phyloP scores from a whole-genome alignment of 805 yeast genomes.

The Cyberlindnera sargentensis region DNA sequence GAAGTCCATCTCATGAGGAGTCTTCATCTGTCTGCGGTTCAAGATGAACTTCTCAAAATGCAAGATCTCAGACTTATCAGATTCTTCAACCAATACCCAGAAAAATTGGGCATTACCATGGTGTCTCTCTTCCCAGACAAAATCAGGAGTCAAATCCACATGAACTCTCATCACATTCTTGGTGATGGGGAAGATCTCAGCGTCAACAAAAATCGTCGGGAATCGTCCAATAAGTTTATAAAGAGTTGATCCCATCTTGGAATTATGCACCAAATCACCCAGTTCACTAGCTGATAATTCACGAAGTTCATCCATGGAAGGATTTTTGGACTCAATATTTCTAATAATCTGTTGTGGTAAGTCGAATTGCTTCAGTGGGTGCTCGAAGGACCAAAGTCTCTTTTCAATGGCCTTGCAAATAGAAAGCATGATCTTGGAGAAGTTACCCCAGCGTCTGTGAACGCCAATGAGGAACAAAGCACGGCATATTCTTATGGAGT shows the following conservation, averaged over 20 bases:
- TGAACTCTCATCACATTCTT: conserved; percentile 79
- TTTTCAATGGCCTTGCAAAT: conserved; percentile 83
- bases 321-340: conserved; percentile 54
- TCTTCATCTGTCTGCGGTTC: conserved; percentile 45
- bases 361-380: conserved; percentile 85
- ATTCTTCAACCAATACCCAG: conserved; percentile 90
- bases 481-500: conserved; percentile 86
- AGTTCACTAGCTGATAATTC: conserved; percentile 70
- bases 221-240: conserved; percentile 58
- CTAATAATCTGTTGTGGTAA: conserved; percentile 60
- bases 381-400: conserved; percentile 83
- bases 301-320: conserved; percentile 64
- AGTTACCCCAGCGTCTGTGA: conserved; percentile 85
- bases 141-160: conserved; percentile 63
- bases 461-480: conserved; percentile 84
- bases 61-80: conserved; percentile 62
- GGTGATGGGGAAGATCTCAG: conserved; percentile 86
- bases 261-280: conserved; percentile 86
- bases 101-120: conserved; percentile 85
- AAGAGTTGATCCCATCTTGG: conserved; percentile 59
- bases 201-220: conserved; percentile 68
- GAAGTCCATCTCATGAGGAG: conserved; percentile 71
- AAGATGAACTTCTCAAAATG: conserved; percentile 80
- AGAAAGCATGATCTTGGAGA: conserved; percentile 66
- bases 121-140: conserved; percentile 72